Percentiles rank a stretch among this genome's conserved stretches.
These are phyloP conservation scores for Syzygium aromaticum DNA, from an alignment of 345 rosid genomes.

Conservation along the genomic window DNA sequence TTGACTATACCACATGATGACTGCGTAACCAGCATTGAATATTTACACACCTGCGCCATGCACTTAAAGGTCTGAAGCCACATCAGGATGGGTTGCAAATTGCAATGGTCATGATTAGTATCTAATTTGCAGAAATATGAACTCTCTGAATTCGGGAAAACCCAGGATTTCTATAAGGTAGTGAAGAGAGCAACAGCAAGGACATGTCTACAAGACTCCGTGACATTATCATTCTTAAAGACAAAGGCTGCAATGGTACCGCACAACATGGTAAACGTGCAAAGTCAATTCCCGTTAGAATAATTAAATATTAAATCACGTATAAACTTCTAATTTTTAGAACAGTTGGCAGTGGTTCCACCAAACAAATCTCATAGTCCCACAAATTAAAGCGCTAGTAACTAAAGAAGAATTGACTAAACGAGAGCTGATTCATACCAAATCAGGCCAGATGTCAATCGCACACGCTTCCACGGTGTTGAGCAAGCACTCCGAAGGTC, in stretches of 20 bases:
- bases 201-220: background rate
- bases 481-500: slow-evolving; percentile 68
- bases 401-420: background rate
- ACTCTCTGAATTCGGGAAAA: background rate
- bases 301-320: no score
- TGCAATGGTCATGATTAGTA: background rate
- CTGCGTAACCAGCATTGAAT: background rate
- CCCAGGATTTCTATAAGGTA: background rate
- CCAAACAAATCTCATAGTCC: no score
- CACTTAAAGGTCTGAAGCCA: background rate
- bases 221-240: background rate
- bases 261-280: background rate
- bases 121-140: background rate
- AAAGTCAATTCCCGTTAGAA: background rate
- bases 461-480: slow-evolving; percentile 93
- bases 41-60: background rate
- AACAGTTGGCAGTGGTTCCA: no score
- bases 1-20: background rate
- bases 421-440: slow-evolving; percentile 24
- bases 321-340: no score
- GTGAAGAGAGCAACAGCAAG: background rate
- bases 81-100: background rate
- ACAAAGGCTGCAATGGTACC: background rate
- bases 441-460: slow-evolving; percentile 55
- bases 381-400: accelerated